Evolutionary conservation across 129 eudicot genomes (phyloP).

Genomic region (Helichrysum umbraculigerum): DNA sequence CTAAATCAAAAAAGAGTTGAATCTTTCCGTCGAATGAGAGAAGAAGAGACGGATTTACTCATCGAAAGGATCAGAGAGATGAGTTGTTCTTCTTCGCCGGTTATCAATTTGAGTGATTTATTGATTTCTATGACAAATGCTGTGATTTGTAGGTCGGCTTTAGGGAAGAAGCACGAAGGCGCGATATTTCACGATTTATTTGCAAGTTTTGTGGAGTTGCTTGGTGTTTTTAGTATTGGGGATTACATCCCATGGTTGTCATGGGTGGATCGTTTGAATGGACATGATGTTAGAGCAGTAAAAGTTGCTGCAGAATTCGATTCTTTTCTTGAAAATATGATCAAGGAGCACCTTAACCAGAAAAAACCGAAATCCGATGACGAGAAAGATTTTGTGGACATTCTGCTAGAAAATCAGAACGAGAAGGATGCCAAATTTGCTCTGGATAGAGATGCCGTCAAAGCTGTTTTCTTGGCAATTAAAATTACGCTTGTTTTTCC

Average conservation of each 20-base stretch:
- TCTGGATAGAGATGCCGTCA: slow-evolving; percentile 41
- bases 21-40: slow-evolving; percentile 30
- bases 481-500: neutral
- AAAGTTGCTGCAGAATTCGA: slow-evolving; percentile 34
- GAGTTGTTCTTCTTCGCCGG: slow-evolving; percentile 12
- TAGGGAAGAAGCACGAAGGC: slow-evolving; percentile 41
- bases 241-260: slow-evolving; percentile 52
- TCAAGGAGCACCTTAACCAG: slow-evolving; percentile 32
- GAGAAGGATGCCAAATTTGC: slow-evolving; percentile 26
- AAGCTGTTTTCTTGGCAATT: slow-evolving; percentile 49
- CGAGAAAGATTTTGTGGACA: slow-evolving; percentile 46
- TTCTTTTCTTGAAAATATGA: slow-evolving; percentile 37
- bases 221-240: slow-evolving; percentile 40
- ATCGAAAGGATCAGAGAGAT: slow-evolving; percentile 26
- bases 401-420: slow-evolving; percentile 40
- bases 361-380: slow-evolving; percentile 4
- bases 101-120: slow-evolving; percentile 34
- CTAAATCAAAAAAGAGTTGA: slow-evolving; percentile 39
- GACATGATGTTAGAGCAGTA: slow-evolving; percentile 30
- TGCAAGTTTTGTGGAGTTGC: slow-evolving; percentile 30
- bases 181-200: slow-evolving; percentile 30
- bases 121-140: slow-evolving; percentile 25
- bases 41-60: slow-evolving; percentile 42
- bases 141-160: slow-evolving; percentile 41
- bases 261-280: slow-evolving; percentile 33